Conservation (phyloP, 1,284 basidiomycete genomes). For the Ceratobasidium sp. region DNA sequence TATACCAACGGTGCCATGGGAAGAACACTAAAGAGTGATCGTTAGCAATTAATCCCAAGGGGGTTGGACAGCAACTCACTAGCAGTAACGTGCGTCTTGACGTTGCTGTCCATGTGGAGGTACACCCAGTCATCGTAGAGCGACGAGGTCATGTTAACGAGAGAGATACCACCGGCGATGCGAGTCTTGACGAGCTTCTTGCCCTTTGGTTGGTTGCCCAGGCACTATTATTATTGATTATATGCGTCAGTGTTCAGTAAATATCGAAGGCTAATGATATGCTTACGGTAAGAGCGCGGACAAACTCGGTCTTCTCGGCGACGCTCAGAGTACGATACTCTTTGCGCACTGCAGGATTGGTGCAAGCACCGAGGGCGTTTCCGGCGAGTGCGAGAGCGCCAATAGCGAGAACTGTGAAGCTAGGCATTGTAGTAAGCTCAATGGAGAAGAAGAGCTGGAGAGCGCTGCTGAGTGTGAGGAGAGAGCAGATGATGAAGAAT, state of each 20-base stretch:
- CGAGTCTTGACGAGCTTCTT: slow-evolving; percentile 21
- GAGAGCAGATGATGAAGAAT: slow-evolving; percentile 18
- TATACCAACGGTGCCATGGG: slow-evolving; percentile 28
- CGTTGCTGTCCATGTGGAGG: slow-evolving; percentile 32
- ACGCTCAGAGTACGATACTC: slow-evolving; percentile 26
- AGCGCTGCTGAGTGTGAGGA: slow-evolving; percentile 8
- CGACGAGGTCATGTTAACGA: background rate
- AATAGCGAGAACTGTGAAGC: background rate
- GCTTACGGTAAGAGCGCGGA: slow-evolving; percentile 30
- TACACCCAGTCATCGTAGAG: slow-evolving; percentile 37
- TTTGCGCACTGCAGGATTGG: slow-evolving; percentile 31
- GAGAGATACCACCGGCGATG: slow-evolving; percentile 17
- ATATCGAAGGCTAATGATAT: background rate
- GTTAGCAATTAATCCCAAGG: background rate
- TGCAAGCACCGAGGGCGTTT: slow-evolving; percentile 19
- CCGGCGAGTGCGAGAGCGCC: slow-evolving; percentile 7
- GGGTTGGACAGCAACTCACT: slow-evolving; percentile 4
- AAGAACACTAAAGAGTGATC: slow-evolving; percentile 17
- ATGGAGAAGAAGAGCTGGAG: background rate
- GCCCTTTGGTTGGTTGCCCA: slow-evolving; percentile 13
- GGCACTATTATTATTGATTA: background rate
- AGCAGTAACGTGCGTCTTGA: slow-evolving; percentile 20
- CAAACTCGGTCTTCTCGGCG: slow-evolving; percentile 33
- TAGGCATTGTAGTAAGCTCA: background rate
- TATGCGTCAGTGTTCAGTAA: background rate